phyloP scores from a whole-genome alignment of 1,139 yeast species.

The Saccharomyces hybrid region DNA sequence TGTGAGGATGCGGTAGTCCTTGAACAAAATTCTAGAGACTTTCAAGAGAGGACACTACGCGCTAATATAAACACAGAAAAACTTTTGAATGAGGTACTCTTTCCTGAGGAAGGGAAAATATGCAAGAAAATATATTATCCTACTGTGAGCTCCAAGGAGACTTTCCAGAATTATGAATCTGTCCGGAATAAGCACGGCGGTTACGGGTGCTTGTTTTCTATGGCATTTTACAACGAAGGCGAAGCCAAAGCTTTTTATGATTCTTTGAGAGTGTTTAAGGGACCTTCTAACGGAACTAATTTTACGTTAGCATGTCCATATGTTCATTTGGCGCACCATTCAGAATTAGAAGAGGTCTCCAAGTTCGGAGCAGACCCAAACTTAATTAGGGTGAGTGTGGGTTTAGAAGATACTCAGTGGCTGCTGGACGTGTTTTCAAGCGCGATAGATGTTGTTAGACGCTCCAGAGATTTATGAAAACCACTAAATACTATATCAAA shows the following conservation, averaged over 20 bases:
- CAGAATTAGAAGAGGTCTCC: slow-evolving; percentile 73
- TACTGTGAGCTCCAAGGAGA: slow-evolving; percentile 38
- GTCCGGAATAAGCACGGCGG: slow-evolving; percentile 70
- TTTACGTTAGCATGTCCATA: slow-evolving; percentile 91
- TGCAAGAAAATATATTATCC: slow-evolving; percentile 72
- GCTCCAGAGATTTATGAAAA: background rate
- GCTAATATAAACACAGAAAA: slow-evolving; percentile 61
- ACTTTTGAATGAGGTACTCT: slow-evolving; percentile 42
- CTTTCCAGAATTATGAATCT: slow-evolving; percentile 63
- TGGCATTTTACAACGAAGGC: slow-evolving; percentile 58
- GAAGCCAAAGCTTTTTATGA: slow-evolving; percentile 74
- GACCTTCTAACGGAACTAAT: slow-evolving; percentile 91
- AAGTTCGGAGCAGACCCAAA: slow-evolving; percentile 80
- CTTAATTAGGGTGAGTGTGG: slow-evolving; percentile 78
- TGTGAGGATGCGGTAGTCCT: slow-evolving; percentile 87
- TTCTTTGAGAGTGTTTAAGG: slow-evolving; percentile 68
- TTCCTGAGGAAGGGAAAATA: slow-evolving; percentile 32
- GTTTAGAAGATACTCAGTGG: slow-evolving; percentile 55
- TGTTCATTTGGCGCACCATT: slow-evolving; percentile 79
- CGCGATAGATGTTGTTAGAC: slow-evolving; percentile 36
- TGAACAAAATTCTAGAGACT: slow-evolving; percentile 91
- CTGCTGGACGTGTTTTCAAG: slow-evolving; percentile 40
- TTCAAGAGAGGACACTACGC: slow-evolving; percentile 55
- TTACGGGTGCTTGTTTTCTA: slow-evolving; percentile 83
- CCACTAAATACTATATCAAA: background rate